Evolutionary conservation across 495 filamentous ascomycete species (phyloP).

Genomic region (Aspergillus taichungensis): DNA sequence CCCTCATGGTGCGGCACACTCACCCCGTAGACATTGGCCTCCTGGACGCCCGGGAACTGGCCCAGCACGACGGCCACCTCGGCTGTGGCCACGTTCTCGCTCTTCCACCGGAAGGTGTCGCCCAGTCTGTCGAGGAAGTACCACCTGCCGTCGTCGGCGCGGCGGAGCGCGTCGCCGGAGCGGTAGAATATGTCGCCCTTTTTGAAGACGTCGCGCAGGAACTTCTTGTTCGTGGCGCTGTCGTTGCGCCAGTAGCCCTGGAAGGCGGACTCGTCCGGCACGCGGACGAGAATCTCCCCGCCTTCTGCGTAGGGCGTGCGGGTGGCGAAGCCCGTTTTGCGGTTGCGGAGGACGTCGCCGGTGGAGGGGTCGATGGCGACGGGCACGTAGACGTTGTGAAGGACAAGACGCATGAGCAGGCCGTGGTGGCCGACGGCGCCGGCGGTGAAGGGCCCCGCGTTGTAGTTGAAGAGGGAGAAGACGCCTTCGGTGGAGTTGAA

Average conservation of each 20-base stretch:
- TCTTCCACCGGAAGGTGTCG: constrained; percentile 80
- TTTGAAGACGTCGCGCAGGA: constrained; percentile 58
- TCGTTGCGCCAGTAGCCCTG: constrained; percentile 63
- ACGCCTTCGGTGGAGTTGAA: constrained; percentile 61
- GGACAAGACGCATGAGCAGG: constrained; percentile 39
- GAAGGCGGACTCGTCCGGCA: constrained; percentile 52
- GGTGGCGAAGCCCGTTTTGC: constrained; percentile 56
- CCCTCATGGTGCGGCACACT: constrained; percentile 62
- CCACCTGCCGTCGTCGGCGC: constrained; percentile 61
- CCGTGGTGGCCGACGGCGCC: constrained; percentile 69
- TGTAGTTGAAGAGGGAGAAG: constrained; percentile 49
- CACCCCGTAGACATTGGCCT: constrained; percentile 78
- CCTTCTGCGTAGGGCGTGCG: constrained; percentile 56
- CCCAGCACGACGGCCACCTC: constrained; percentile 66
- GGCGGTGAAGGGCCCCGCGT: constrained; percentile 49
- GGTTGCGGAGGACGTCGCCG: constrained; percentile 53
- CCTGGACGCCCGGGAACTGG: constrained; percentile 53
- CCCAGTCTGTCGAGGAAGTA: constrained; percentile 71
- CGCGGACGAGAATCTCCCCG: constrained; percentile 66
- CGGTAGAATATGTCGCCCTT: constrained; percentile 72
- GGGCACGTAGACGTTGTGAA: constrained; percentile 49
- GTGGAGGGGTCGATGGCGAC: constrained; percentile 61
- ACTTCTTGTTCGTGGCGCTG: constrained; percentile 59
- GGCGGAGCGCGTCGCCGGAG: constrained; percentile 61
- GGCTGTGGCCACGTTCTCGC: constrained; percentile 70